These are phyloP conservation scores for Lentinus polychrous DNA, from an alignment of 1,284 basidiomycete species.

Conservation along the genomic window DNA sequence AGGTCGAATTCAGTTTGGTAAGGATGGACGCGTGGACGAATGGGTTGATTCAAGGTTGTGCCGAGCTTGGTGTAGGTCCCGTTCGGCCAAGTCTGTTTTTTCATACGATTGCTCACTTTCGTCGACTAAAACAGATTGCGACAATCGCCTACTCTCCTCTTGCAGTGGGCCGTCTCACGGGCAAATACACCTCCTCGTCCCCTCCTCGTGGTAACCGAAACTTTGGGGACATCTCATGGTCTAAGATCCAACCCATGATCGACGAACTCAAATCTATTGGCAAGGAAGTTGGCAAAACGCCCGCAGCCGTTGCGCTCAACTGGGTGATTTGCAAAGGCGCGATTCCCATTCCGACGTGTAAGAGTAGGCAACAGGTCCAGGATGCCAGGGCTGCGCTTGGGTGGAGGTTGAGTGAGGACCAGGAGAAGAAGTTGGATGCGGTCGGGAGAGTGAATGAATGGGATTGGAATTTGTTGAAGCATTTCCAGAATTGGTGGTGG, in stretches of 20 bases:
- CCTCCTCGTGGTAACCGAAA: not conserved
- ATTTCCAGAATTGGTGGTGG: not conserved
- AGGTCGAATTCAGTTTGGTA: not conserved
- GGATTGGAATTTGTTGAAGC: not conserved
- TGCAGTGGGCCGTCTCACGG: not conserved
- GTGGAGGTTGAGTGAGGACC: not conserved
- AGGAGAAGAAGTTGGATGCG: not conserved
- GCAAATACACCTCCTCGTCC: not conserved
- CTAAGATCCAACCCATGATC: constrained; percentile 1
- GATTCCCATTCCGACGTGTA: not conserved
- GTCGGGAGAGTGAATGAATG: not conserved
- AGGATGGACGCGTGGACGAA: not conserved
- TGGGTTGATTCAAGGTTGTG: not conserved
- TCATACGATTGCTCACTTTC: not conserved
- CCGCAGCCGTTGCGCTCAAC: not conserved
- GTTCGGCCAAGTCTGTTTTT: too few relatives aligned
- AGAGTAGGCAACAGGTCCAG: not conserved
- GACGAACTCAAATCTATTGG: not conserved
- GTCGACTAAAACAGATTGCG: not conserved
- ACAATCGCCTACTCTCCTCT: constrained; percentile 2
- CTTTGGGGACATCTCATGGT: not conserved
- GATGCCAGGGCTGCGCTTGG: not conserved
- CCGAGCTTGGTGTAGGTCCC: not conserved
- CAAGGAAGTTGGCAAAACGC: not conserved
- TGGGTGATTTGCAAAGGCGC: constrained; percentile 4